These are phyloP conservation scores for Suhomyces kilbournensis DNA, from an alignment of 805 yeast genomes.

Conservation along the genomic window DNA sequence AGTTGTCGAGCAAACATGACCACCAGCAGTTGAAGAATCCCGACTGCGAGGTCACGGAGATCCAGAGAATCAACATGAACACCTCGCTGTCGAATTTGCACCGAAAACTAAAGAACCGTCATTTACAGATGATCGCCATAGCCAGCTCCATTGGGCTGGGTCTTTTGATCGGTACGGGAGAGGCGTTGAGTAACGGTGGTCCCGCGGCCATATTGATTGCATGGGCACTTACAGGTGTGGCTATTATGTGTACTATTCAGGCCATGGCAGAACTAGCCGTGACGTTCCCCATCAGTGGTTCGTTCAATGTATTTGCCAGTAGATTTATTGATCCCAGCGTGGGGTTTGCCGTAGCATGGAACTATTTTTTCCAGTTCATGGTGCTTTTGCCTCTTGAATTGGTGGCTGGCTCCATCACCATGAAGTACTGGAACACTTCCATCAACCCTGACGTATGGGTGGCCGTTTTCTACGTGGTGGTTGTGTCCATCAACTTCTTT, in stretches of 20 bases:
- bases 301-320: conserved; percentile 47
- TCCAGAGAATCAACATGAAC: conserved; percentile 37
- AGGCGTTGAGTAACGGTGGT: conserved; percentile 34
- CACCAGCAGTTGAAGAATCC: conserved; percentile 17
- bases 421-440: conserved; percentile 50
- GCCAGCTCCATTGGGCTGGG: conserved; percentile 73
- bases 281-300: conserved; percentile 53
- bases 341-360: conserved; percentile 54
- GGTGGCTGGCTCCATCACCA: conserved; percentile 58
- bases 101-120: conserved; percentile 44
- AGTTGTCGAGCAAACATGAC: conserved; percentile 6
- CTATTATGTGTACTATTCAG: conserved; percentile 25
- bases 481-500: conserved; percentile 47
- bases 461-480: conserved; percentile 48
- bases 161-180: conserved; percentile 47
- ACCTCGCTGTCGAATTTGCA: conserved; percentile 42
- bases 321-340: conserved; percentile 55
- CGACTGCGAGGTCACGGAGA: conserved; percentile 30
- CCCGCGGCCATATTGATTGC: conserved; percentile 30
- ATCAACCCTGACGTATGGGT: conserved; percentile 65
- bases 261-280: conserved; percentile 54
- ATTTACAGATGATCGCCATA: conserved; percentile 63
- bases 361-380: conserved; percentile 55
- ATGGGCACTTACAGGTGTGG: conserved; percentile 23
- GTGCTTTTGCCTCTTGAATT: conserved; percentile 57